phyloP scores from a whole-genome alignment of 805 yeast genomes.

The Saturnispora gosingensis region DNA sequence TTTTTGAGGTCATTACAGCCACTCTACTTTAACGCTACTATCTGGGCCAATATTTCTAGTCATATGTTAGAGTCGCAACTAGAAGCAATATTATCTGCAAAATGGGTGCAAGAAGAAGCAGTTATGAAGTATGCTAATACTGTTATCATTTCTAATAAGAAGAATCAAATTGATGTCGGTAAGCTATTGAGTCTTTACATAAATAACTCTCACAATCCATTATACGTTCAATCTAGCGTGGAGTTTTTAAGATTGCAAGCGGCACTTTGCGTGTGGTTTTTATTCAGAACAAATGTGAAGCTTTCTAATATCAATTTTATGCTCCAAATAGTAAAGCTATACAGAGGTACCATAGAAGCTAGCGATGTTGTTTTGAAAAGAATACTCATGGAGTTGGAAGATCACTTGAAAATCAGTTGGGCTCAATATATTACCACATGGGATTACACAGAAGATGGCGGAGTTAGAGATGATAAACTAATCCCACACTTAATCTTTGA shows the following conservation, averaged over 20 bases:
- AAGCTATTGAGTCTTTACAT: slow-evolving; percentile 57
- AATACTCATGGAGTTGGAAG: slow-evolving; percentile 51
- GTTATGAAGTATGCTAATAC: slow-evolving; percentile 39
- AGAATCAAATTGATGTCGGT: slow-evolving; percentile 32
- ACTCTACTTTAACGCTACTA: slow-evolving; percentile 23
- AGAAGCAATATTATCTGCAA: slow-evolving; percentile 44
- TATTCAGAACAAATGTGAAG: slow-evolving; percentile 40
- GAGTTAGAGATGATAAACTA: slow-evolving; percentile 36
- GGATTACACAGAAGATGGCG: slow-evolving; percentile 37
- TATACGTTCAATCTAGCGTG: slow-evolving; percentile 22
- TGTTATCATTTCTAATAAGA: slow-evolving; percentile 31
- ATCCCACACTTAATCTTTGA: slow-evolving; percentile 39
- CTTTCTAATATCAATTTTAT: slow-evolving; percentile 41
- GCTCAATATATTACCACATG: slow-evolving; percentile 50
- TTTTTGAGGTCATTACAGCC: slow-evolving; percentile 27
- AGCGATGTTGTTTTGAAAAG: slow-evolving; percentile 55
- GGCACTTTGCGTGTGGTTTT: slow-evolving; percentile 35
- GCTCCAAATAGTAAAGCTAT: slow-evolving; percentile 41
- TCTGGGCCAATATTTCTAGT: slow-evolving; percentile 36
- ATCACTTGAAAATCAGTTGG: slow-evolving; percentile 46
- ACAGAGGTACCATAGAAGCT: slow-evolving; percentile 52
- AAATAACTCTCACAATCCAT: slow-evolving; percentile 37
- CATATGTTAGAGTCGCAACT: slow-evolving; percentile 51
- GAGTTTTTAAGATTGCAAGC: slow-evolving; percentile 31
- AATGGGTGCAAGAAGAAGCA: slow-evolving; percentile 35